phyloP scores from a whole-genome alignment of 139 green algal species.

The Parachlorella kessleri region DNA sequence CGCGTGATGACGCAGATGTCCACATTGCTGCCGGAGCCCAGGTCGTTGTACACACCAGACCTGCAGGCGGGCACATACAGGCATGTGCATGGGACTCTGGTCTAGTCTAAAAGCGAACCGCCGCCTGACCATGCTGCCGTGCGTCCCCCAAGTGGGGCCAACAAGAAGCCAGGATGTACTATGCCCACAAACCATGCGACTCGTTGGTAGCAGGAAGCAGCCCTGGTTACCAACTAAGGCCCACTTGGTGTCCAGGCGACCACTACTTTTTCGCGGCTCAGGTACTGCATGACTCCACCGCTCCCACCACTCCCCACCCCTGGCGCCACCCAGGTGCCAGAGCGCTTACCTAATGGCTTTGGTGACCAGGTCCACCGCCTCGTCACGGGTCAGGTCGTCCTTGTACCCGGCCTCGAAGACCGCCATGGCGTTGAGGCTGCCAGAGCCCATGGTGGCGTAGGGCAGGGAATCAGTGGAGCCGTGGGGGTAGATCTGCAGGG shows the following conservation, averaged over 20 bases:
- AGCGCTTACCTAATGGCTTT: slow-evolving; percentile 54
- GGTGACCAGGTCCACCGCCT: slow-evolving; percentile 86
- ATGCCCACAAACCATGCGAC: no score
- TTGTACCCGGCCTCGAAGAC: slow-evolving; percentile 97
- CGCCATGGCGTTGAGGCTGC: slow-evolving; percentile 94
- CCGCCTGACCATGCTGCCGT: no score
- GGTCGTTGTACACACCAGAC: slow-evolving; percentile 95
- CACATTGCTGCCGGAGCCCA: slow-evolving; percentile 97
- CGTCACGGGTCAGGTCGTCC: slow-evolving; percentile 89
- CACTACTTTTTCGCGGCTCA: no score
- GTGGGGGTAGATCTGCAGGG: slow-evolving; percentile 92
- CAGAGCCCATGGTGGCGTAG: slow-evolving; percentile 97
- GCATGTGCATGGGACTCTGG: no score
- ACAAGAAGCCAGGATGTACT: no score
- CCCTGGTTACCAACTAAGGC: no score
- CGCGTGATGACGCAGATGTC: slow-evolving; percentile 97
- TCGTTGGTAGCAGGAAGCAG: no score
- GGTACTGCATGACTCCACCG: no score
- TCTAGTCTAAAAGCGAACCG: no score
- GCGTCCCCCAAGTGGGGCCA: no score
- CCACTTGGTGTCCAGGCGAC: no score
- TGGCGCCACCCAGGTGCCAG: background rate
- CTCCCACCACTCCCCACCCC: no score
- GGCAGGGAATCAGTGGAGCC: slow-evolving; percentile 96
- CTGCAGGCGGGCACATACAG: background rate